Percentiles rank a stretch among this genome's conserved stretches.
These are phyloP conservation scores for Aspergillus chevalieri DNA, from an alignment of 2,329 filamentous ascomycete genomes.

Conservation along the genomic window DNA sequence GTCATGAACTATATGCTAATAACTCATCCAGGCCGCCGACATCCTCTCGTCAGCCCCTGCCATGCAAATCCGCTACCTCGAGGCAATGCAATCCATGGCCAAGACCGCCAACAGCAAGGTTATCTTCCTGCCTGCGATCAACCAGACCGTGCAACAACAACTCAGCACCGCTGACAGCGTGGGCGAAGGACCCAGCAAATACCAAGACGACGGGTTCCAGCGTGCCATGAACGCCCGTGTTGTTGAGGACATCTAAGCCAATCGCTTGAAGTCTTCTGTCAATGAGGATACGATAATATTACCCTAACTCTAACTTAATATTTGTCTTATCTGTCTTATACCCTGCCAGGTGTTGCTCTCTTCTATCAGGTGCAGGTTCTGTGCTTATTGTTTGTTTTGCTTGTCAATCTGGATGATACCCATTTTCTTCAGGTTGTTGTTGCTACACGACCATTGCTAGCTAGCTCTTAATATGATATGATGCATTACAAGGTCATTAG, in stretches of 20 bases:
- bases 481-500: too few species aligned
- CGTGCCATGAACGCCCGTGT: slow-evolving; percentile 74
- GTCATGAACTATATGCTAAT: not conserved
- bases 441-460: too few species aligned
- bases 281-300: slow-evolving; percentile 15
- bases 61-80: slow-evolving; percentile 97
- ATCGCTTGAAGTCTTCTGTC: not conserved
- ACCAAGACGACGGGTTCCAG: slow-evolving; percentile 60
- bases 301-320: slow-evolving; percentile 9
- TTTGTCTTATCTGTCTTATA: slow-evolving; percentile 9
- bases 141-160: slow-evolving; percentile 52
- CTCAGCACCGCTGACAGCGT: slow-evolving; percentile 45
- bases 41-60: slow-evolving; percentile 86
- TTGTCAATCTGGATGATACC: slow-evolving; percentile 24
- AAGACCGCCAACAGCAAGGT: slow-evolving; percentile 86
- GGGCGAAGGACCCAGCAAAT: slow-evolving; percentile 52
- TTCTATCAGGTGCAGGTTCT: not conserved
- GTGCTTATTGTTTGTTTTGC: slow-evolving; percentile 13
- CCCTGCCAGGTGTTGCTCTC: not conserved
- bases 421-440: slow-evolving; percentile 19
- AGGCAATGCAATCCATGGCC: slow-evolving; percentile 98
- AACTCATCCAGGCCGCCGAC: slow-evolving; percentile 61
- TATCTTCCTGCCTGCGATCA: slow-evolving; percentile 67
- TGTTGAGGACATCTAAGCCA: slow-evolving; percentile 72
- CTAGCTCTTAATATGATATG: too few species aligned